These are phyloP conservation scores for Zostera marina DNA, from an alignment of 116 monocot genomes.

Conservation along the genomic window DNA sequence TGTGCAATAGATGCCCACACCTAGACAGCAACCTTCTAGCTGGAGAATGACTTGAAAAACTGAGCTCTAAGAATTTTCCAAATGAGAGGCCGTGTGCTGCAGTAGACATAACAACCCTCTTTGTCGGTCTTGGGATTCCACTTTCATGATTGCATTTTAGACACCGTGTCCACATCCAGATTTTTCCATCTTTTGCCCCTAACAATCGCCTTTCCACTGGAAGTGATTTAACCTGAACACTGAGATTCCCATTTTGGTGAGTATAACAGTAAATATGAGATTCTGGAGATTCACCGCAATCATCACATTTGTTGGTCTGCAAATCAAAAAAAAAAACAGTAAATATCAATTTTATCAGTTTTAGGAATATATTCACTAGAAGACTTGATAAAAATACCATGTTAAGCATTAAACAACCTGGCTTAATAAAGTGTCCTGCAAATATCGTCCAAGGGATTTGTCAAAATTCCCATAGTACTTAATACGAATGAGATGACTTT, in stretches of 20 bases:
- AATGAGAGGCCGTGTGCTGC: constrained; percentile 71
- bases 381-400: neutral
- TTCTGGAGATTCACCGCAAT: constrained; percentile 59
- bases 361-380: neutral
- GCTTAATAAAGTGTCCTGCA: constrained; percentile 61
- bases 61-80: constrained; percentile 94
- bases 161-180: constrained; percentile 96
- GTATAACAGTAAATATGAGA: constrained; percentile 65
- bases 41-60: constrained; percentile 65
- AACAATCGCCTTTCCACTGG: constrained; percentile 13
- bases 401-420: constrained; percentile 24
- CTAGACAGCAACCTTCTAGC: constrained; percentile 41
- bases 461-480: constrained; percentile 81
- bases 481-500: constrained; percentile 66
- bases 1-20: constrained; percentile 77
- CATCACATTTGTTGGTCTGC: constrained; percentile 52
- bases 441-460: constrained; percentile 59
- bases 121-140: constrained; percentile 23
- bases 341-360: neutral
- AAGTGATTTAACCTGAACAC: constrained; percentile 42
- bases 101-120: constrained; percentile 67
- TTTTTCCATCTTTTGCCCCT: constrained; percentile 66
- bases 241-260: constrained; percentile 64
- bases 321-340: neutral
- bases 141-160: constrained; percentile 52